Conservation (phyloP, 106 monocot genomes). For the Iris macrosiphon region DNA sequence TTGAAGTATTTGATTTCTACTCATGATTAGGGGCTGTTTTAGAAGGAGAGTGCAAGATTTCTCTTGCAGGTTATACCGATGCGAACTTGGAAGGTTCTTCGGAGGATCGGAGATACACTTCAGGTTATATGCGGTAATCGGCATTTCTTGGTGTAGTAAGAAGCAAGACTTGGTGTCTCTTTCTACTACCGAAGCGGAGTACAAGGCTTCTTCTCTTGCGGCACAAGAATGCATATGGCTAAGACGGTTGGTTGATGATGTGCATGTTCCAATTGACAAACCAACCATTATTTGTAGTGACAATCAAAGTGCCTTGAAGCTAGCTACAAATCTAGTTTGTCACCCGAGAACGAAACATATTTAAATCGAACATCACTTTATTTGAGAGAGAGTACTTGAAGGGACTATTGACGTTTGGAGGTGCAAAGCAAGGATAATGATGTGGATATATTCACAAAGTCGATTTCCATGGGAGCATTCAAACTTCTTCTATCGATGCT, state of each 20-base stretch:
- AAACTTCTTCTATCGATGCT: too few species aligned
- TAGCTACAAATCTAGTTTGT: neutral
- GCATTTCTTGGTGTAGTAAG: slow-evolving; percentile 6
- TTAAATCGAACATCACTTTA: neutral
- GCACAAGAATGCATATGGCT: slow-evolving; percentile 10
- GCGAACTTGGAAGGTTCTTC: neutral
- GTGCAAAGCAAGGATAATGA: too few species aligned
- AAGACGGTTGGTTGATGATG: neutral
- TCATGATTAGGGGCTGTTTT: slow-evolving; percentile 2
- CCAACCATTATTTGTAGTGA: slow-evolving; percentile 2
- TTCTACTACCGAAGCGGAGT: neutral
- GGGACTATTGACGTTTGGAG: too few species aligned
- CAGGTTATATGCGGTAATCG: neutral
- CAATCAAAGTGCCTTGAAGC: slow-evolving; percentile 7
- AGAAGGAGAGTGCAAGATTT: neutral
- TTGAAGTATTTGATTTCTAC: slow-evolving; percentile 6
- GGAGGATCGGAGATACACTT: neutral
- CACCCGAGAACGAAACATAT: slow-evolving; percentile 5
- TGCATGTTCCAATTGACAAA: neutral
- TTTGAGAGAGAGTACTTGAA: slow-evolving; percentile 1
- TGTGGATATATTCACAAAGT: too few species aligned
- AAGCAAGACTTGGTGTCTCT: slow-evolving; percentile 8
- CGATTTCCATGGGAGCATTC: too few species aligned
- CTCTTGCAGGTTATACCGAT: neutral
- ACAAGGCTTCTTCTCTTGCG: slow-evolving; percentile 3